Conservation (phyloP, 768 basidiomycete species). For the Panellus pusillus region DNA sequence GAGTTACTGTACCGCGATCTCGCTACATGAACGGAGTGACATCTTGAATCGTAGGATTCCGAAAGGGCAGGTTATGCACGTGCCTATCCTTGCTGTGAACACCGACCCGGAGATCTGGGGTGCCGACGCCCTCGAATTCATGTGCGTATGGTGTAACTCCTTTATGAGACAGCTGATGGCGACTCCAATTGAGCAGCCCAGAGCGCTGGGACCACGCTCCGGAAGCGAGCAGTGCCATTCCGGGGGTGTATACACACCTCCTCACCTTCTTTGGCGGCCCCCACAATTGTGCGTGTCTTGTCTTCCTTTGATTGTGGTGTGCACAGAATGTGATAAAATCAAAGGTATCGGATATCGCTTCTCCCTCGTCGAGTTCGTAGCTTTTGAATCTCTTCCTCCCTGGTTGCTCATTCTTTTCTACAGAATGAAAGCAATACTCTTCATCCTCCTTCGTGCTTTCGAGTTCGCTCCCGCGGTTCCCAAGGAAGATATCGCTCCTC, state of each 20-base stretch:
- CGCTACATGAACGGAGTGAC: too few species aligned
- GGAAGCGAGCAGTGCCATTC: slow-evolving; percentile 43
- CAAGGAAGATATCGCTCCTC: neutral
- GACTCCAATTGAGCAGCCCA: slow-evolving; percentile 41
- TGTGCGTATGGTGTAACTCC: slow-evolving; percentile 31
- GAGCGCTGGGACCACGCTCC: slow-evolving; percentile 62
- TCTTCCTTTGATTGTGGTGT: neutral
- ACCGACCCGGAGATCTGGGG: neutral
- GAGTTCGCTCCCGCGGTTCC: slow-evolving; percentile 33
- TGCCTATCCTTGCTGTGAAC: neutral
- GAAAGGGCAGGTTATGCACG: neutral
- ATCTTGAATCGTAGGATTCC: neutral
- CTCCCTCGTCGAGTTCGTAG: slow-evolving; percentile 52
- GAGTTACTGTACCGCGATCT: neutral
- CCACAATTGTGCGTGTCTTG: neutral
- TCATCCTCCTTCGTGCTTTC: slow-evolving; percentile 43
- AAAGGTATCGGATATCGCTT: slow-evolving; percentile 63
- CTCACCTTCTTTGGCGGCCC: slow-evolving; percentile 61
- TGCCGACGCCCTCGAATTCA: neutral
- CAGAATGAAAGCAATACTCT: slow-evolving; percentile 40
- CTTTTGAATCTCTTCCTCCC: too few species aligned
- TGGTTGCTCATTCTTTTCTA: neutral
- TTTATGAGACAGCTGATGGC: neutral
- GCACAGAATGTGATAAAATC: neutral
- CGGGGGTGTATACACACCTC: slow-evolving; percentile 61